Base-by-base conservation (phyloP, 768 basidiomycete species). In the Lyophyllum decastes region DNA sequence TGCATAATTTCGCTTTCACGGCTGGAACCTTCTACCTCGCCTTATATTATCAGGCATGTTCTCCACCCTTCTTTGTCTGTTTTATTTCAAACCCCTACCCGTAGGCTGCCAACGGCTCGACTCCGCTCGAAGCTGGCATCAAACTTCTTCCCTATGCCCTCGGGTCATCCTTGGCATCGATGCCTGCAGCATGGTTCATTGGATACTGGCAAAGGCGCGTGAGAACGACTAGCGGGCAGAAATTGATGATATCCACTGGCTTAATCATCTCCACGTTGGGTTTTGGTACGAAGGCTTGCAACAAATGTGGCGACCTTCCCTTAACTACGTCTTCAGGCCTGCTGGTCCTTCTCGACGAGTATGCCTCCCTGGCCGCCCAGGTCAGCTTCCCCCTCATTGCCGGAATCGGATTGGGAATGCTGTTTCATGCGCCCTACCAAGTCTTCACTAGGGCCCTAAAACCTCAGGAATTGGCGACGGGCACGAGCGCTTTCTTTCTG, bases 11-110 rank as follows among this genome's bases (percentile, higher is more conserved):
- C 60, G 86, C 85, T 16, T 94, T 92, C 71, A 93, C 84, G 61
- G 83, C 92, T 30, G 92, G 90, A 49, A 94, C 92, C 5, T 94
- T 90, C 73, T 94, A 92, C 73, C 83, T 94, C 46, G 89, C 91
- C 0, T 71, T 94, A 22, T 94, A 85, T 70, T 93, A 83, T 72
- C 92, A 94, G 81, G 92, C 90, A 49, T 43, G 48, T 55, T 49
- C 54, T 47, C 17, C 12, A 51, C 58, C 51, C 59, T 12, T 58
- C 57, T 45, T 60, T 33, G 49, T 54, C 58, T 47, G 35, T n/a
- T 34, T 56, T n/a, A n/a, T n/a, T 43, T 62, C 14, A 22, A 41
- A n/a, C 11, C 40, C 26, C 49, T 30, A 34, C 51, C 49, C 61
- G 57, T 63, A 92, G 90, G 85, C 86, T 16, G 90, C 86, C 38